Evolutionary conservation across 192 early-diverging fungal genomes (phyloP).

Genomic region (Piromyces finnis): DNA sequence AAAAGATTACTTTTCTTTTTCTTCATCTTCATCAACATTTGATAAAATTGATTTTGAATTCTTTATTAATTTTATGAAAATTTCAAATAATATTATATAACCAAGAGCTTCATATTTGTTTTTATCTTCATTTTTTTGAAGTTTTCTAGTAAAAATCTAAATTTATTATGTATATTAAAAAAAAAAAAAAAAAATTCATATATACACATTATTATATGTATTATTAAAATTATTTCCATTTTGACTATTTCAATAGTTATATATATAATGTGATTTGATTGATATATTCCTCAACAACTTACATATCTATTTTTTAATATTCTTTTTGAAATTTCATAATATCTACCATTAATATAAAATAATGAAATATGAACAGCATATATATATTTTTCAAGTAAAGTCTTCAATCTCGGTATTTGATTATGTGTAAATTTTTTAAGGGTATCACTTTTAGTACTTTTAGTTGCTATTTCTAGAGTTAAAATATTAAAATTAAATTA

Average conservation of each 20-base stretch:
- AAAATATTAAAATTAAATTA: no score
- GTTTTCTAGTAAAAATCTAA: background rate
- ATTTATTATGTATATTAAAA: no score
- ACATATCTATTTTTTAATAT: background rate
- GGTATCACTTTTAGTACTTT: background rate
- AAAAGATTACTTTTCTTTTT: background rate
- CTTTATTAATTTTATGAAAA: background rate
- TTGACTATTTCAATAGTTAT: no score
- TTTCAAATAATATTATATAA: background rate
- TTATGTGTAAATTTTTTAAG: background rate
- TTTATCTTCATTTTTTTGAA: background rate
- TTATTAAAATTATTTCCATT: no score
- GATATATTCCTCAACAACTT: no score
- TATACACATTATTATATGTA: no score
- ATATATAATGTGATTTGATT: no score
- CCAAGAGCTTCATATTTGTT: background rate
- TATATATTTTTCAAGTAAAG: background rate
- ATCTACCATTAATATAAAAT: background rate
- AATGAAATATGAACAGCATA: background rate
- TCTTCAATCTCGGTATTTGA: background rate
- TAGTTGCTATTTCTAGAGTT: no score
- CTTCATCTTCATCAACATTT: background rate
- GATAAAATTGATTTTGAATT: background rate
- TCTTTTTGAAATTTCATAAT: background rate
- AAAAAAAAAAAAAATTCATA: no score